phyloP scores from a whole-genome alignment of 345 rosid genomes.

The Diplotaxis tenuifolia region DNA sequence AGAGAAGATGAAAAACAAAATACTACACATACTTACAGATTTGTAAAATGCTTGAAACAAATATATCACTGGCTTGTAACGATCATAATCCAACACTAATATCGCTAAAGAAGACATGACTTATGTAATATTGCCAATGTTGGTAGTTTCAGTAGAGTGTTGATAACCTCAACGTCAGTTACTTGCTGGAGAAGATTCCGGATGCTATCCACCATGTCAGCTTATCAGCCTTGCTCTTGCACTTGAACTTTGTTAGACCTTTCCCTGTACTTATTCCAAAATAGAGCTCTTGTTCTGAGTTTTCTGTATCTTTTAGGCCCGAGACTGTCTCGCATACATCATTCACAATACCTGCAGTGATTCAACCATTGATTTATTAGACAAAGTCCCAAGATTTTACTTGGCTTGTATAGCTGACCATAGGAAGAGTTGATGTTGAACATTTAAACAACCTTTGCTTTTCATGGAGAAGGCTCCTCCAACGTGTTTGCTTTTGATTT shows the following conservation, averaged over 20 bases:
- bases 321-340: conserved; percentile 67
- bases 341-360: conserved; percentile 60
- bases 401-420: too few relatives aligned
- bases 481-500: conserved; percentile 80
- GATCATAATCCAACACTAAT: background rate
- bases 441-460: conserved; percentile 52
- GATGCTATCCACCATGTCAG: conserved; percentile 75
- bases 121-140: conserved; percentile 38
- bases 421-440: background rate
- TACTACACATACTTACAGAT: background rate
- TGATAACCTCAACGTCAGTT: conserved; percentile 43
- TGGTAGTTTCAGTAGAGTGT: conserved; percentile 50
- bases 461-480: conserved; percentile 93
- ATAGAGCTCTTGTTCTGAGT: conserved; percentile 53
- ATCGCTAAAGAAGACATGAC: conserved; percentile 6
- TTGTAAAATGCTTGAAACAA: conserved; percentile 6
- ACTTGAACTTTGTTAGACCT: conserved; percentile 82
- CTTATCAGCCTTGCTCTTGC: conserved; percentile 75
- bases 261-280: conserved; percentile 84
- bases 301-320: conserved; percentile 77
- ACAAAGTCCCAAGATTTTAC: background rate
- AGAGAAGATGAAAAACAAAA: background rate
- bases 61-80: conserved; percentile 2
- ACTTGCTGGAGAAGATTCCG: conserved; percentile 63
- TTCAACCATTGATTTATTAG: conserved; percentile 4